Evolutionary conservation across 2,329 filamentous ascomycete species (phyloP).

Genomic region (Microcyclospora tardicrescens): DNA sequence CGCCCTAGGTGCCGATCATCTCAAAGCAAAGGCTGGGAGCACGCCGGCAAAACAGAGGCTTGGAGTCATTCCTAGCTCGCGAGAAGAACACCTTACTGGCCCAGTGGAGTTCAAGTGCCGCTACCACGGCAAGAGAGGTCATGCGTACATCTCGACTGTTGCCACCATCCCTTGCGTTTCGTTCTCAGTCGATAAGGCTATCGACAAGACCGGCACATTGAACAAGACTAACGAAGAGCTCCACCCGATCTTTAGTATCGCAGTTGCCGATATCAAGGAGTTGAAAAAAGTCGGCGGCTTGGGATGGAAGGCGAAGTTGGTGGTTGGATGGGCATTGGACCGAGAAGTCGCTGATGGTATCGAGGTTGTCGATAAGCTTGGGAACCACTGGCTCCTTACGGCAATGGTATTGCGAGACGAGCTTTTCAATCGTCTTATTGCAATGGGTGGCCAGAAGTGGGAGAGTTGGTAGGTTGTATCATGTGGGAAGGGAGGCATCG

Average conservation of each 20-base stretch:
- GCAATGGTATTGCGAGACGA: constrained; percentile 62
- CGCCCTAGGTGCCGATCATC: constrained; percentile 55
- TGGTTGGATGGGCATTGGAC: constrained; percentile 67
- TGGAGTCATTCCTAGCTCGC: constrained; percentile 48
- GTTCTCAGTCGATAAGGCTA: constrained; percentile 44
- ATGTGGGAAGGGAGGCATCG: too few relatives aligned
- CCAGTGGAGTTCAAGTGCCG: constrained; percentile 67
- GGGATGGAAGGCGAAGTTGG: constrained; percentile 72
- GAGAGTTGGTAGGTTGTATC: constrained; percentile 48
- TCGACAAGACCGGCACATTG: constrained; percentile 30
- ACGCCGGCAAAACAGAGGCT: constrained; percentile 55
- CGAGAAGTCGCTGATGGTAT: constrained; percentile 65
- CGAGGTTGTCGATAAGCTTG: constrained; percentile 47
- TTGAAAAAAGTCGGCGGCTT: constrained; percentile 69
- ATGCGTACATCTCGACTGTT: constrained; percentile 55
- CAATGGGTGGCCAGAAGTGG: constrained; percentile 74
- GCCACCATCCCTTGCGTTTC: constrained; percentile 56
- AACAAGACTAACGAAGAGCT: constrained; percentile 37
- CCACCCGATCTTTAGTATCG: constrained; percentile 54
- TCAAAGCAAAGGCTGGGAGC: constrained; percentile 52
- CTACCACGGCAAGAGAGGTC: constrained; percentile 57
- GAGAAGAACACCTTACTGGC: constrained; percentile 39
- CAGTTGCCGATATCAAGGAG: constrained; percentile 58
- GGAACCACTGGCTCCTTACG: constrained; percentile 49
- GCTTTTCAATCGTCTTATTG: constrained; percentile 65